Conservation (phyloP, 192 early-diverging fungal genomes). For the Backusella australiensis region DNA sequence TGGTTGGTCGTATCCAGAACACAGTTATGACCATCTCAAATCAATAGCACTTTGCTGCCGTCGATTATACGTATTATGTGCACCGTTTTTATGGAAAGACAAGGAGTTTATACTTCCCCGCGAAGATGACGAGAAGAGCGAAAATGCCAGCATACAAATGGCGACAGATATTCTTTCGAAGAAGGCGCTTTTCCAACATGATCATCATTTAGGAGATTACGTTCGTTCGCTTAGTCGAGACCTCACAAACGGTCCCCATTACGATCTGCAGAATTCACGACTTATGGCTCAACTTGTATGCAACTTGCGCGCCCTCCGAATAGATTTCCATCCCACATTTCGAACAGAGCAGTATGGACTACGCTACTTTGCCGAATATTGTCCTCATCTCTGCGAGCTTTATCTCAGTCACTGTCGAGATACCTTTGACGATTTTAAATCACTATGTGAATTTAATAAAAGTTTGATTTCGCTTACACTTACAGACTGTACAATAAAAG, state of each 20-base stretch:
- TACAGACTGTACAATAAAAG: conserved; percentile 26
- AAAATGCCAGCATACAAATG: conserved; percentile 7
- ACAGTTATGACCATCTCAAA: conserved; percentile 23
- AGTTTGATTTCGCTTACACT: conserved; percentile 21
- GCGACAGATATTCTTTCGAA: conserved; percentile 30
- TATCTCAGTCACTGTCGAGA: conserved; percentile 36
- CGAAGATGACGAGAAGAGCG: conserved; percentile 19
- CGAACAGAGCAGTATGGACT: conserved; percentile 32
- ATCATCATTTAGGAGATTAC: conserved; percentile 21
- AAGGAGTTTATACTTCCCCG: conserved; percentile 37
- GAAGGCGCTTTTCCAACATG: conserved; percentile 17
- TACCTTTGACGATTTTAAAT: conserved; percentile 32
- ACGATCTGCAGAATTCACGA: conserved; percentile 30
- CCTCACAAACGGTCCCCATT: conserved; percentile 21
- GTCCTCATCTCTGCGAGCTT: conserved; percentile 23
- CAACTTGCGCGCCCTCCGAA: conserved; percentile 28
- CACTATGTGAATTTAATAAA: conserved; percentile 9
- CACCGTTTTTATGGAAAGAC: conserved; percentile 35
- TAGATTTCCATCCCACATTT: conserved; percentile 29
- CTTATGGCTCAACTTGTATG: conserved; percentile 30
- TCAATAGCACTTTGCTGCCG: conserved; percentile 26
- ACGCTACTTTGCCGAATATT: conserved; percentile 24
- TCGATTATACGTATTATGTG: conserved; percentile 22
- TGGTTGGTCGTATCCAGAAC: conserved; percentile 38
- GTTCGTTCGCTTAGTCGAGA: conserved; percentile 33